Evolutionary conservation across 2,329 filamentous ascomycete genomes (phyloP).

Genomic region (Didymella keratinophila): DNA sequence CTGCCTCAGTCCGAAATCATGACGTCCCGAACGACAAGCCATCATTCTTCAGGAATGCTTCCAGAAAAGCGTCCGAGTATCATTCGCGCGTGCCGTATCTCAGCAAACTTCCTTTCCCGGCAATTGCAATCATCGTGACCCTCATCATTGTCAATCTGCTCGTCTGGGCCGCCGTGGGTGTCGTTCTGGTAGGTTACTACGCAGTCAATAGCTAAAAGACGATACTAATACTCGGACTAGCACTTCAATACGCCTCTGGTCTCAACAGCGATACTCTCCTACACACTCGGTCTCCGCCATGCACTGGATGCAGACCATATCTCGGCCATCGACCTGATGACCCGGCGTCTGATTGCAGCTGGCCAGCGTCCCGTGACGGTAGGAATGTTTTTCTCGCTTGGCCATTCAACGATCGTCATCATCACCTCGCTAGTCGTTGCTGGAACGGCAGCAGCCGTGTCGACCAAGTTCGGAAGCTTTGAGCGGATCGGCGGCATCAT

Average conservation of each 20-base stretch:
- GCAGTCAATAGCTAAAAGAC: neutral
- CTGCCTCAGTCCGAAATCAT: neutral
- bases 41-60: slow-evolving; percentile 34
- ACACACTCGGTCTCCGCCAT: slow-evolving; percentile 88
- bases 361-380: slow-evolving; percentile 89
- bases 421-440: slow-evolving; percentile 91
- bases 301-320: slow-evolving; percentile 98
- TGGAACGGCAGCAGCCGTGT: slow-evolving; percentile 84
- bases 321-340: slow-evolving; percentile 93
- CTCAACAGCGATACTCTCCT: slow-evolving; percentile 82
- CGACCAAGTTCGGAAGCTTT: slow-evolving; percentile 82
- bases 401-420: slow-evolving; percentile 92
- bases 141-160: slow-evolving; percentile 63
- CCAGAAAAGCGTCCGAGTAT: slow-evolving; percentile 53
- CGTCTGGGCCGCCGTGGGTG: slow-evolving; percentile 65
- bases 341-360: slow-evolving; percentile 82
- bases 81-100: slow-evolving; percentile 64
- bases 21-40: slow-evolving; percentile 10
- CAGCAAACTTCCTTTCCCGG: slow-evolving; percentile 63
- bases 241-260: slow-evolving; percentile 65
- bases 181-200: slow-evolving; percentile 60
- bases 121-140: slow-evolving; percentile 64
- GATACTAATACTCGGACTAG: slow-evolving; percentile 19
- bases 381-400: slow-evolving; percentile 91
- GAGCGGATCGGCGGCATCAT: slow-evolving; percentile 84